A percentile compares a stretch with the other conserved stretches of the same genome.
phyloP scores from a whole-genome alignment of 2,329 filamentous ascomycete genomes.

The Arthrobotrys entomopaga region DNA sequence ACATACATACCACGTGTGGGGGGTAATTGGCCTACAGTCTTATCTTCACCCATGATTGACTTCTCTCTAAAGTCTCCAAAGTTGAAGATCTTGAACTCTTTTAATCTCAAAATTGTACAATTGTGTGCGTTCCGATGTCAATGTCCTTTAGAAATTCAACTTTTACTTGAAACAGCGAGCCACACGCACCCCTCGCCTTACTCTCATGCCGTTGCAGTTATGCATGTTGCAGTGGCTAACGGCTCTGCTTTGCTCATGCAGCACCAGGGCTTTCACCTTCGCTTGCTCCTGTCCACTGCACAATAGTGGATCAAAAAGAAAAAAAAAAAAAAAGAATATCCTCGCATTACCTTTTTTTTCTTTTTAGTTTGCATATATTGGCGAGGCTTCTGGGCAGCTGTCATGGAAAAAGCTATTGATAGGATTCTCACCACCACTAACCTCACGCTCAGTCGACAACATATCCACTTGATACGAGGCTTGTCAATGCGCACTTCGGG shows the following conservation, averaged over 20 bases:
- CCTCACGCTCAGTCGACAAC: background rate
- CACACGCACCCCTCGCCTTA: no score
- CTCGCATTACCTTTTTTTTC: conserved; percentile 14
- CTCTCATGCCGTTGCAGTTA: conserved; percentile 33
- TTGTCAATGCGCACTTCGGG: conserved; percentile 27
- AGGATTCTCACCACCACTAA: conserved; percentile 28
- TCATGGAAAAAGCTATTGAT: no score
- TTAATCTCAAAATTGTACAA: background rate
- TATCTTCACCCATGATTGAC: background rate
- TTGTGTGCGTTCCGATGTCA: background rate
- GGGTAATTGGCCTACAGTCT: background rate
- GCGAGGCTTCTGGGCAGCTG: no score
- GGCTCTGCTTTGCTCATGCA: conserved; percentile 31
- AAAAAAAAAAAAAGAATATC: no score
- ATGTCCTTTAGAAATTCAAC: background rate
- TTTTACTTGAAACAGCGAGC: conserved; percentile 49
- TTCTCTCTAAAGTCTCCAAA: background rate
- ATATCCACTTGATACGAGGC: conserved; percentile 14
- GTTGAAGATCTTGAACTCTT: conserved; percentile 3
- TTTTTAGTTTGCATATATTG: no score
- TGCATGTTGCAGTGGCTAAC: conserved; percentile 30
- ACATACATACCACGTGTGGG: conserved; percentile 1
- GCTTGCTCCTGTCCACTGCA: conserved; percentile 6
- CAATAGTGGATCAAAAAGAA: conserved; percentile 1
- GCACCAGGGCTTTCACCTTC: conserved; percentile 24